Base-by-base conservation (phyloP, 1,139 yeast genomes). In the Diutina neorugosa region DNA sequence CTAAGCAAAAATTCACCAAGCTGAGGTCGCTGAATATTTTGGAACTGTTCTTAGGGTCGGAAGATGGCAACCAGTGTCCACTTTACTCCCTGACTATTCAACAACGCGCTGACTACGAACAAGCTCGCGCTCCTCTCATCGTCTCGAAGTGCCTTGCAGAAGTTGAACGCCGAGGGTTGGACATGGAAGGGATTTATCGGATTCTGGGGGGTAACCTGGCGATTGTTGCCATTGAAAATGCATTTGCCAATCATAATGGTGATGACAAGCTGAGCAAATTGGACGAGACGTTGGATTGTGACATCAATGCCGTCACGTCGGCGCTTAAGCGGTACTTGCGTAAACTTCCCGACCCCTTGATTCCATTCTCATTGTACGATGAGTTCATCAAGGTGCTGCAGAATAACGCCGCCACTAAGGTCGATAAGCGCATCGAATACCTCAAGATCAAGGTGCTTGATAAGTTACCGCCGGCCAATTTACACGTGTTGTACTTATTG, bases 191-290 rank as follows among this genome's bases (percentile, higher is more conserved):
- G 5, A 78, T 93, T 44, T 93, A 93, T 69, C 77, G 98, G 61
- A 86, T 91, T 58, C 86, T 95, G 21, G 98, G 98, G 2, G 90
- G 93, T 6, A 81, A 86, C 55, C 81, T 93, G 14, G 88, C 89
- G 53, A 81, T 88, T 58, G 83, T 78, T 54, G 71, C 77, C 31
- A 71, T 79, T 54, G 84, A 79, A 58, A 70, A 66, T 55, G 74
- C 76, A 4, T 77, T 79, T 63, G 71, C 73, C 6, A 63, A 61
- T 51, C 58, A 62, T 19, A 60, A 60, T 18, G 77, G 72, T 56
- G 74, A 69, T 4, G 70, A 66, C 61, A 76, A 62, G 63, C 70
- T 67, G 69, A 53, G 60, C 44, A 64, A 68, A 63, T 57, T 75
- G 60, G 74, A 76, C 21, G 78, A 76, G 31, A 65, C 76, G 3